These are phyloP conservation scores for Fonticula alba DNA, from an alignment of 78 protist genomes.

Conservation along the genomic window DNA sequence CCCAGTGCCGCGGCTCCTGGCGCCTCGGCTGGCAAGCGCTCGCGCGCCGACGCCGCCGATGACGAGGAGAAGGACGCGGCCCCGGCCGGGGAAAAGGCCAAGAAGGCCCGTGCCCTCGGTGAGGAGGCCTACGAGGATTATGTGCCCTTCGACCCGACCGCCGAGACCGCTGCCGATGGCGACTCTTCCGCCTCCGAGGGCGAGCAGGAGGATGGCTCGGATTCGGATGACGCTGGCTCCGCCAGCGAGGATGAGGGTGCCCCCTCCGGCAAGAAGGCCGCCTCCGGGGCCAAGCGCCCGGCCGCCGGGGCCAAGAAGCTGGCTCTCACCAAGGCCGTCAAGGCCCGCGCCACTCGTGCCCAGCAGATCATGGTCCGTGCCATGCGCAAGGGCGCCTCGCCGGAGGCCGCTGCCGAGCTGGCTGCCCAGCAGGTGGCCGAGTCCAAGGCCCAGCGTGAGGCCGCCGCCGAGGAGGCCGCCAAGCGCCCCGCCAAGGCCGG, in stretches of 20 bases:
- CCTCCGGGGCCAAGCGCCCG: neutral
- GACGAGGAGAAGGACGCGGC: neutral
- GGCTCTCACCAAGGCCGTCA: neutral
- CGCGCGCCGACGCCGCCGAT: neutral
- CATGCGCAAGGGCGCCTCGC: too few relatives aligned
- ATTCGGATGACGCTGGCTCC: neutral
- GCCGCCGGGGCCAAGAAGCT: neutral
- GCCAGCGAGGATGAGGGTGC: neutral
- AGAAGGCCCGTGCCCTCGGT: neutral
- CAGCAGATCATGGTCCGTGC: too few relatives aligned
- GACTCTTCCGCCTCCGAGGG: neutral
- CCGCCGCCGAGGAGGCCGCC: neutral
- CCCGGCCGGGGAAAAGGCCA: neutral
- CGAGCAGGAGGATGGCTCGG: neutral
- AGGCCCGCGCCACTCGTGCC: neutral
- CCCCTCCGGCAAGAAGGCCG: neutral
- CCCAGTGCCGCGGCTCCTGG: too few relatives aligned
- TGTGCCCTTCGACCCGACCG: neutral
- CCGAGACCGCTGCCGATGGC: constrained; percentile 3
- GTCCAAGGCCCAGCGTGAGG: neutral
- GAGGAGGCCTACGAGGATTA: constrained; percentile 5
- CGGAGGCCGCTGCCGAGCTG: neutral
- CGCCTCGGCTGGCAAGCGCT: neutral
- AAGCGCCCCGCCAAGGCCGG: neutral
- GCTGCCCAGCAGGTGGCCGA: neutral